Base-by-base conservation (phyloP, 148 eudicot species). In the Fagopyrum homotropicum region DNA sequence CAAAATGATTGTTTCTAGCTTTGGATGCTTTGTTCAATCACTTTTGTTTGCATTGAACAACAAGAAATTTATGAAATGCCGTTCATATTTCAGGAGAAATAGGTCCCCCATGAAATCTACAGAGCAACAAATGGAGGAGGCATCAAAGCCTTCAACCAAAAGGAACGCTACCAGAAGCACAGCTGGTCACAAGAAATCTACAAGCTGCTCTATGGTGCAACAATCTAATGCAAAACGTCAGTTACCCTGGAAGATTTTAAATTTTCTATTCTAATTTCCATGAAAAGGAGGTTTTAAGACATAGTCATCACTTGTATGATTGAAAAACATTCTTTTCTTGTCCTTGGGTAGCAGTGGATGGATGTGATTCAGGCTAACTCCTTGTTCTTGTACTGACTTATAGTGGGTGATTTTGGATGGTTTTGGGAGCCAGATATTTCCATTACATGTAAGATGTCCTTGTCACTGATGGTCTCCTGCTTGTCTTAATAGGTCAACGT, bases 91-190 rank as follows among this genome's bases (percentile, higher is more conserved):
- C 69, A 61, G 69, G 69, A 61, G 6, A 61, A 26, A 57, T 57
- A 61, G 69, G 11, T 15, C n/a, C 56, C 43, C 77, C 73, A 87
- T 87, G 90, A 81, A 79, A 81, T 77, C 83, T 68, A 54, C 81
- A 26, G 57, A 64, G 70, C 73, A 72, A 75, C 54, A 10, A 55
- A 81, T 78, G 72, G 79, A 78, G 73, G 79, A 74, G 75, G 72
- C 49, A 9, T 72, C n/a, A 4, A 84, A 83, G 72, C 60, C 68
- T 66, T 49, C 77, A 72, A 61, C 49, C 75, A 75, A 51, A 68
- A 48, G 74, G 51, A 78, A 75, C 75, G 75, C 70, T 45, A 45
- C 51, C 30, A 26, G 40, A 49, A 78, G 9, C 45, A 44, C 47
- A 49, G 43, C 48, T 48, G 77, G 77, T 59, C 79, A 76, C 51